Evolutionary conservation across 495 filamentous ascomycete genomes (phyloP), one percentile per base, ranked within the genome.

Genomic region (Podospora tetraspora): DNA sequence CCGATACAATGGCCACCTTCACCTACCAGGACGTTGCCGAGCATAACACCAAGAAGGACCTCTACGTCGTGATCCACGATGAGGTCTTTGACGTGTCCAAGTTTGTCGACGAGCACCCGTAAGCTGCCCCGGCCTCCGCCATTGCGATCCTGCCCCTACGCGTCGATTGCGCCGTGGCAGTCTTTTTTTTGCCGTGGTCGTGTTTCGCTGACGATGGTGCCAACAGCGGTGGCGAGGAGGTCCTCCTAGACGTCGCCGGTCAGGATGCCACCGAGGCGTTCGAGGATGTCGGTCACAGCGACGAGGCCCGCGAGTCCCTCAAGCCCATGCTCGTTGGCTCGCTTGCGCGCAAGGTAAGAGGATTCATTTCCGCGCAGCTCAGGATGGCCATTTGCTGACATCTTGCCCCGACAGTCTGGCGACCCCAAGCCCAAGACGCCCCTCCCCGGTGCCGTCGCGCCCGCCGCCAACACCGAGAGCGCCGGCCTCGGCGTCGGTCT

Each of bases 61-160:
- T 97, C 61, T 96, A 86, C 82, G 71, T 97, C 70, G 90, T 97
- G 66, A 86, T 98, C 74, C 92, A 98, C 84, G 94, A 97, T 80
- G 94, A 96, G 84, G 90, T 99, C 80, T 99, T 97, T 87, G 89
- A 97, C 78, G 78, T 84, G 72, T 85, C 86, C 70, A 91, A 86
- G 76, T 99, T 99, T 82, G 84, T 98, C 67, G 94, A 98, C 78
- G 96, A 99, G 88, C 96, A 99, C 83, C 96, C 96, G 94, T 99
- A 92, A 80, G 95, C 94, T 16, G 21, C 16, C 66, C 34, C 29
- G 37, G 25, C 25, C 25, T 25, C 25, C 25, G 2, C 25, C 25
- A 3, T 12, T 12, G 24, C 59, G 24, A 25, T 29, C 52, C 59
- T n/a, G 25, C 23, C 56, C 43, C 3, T 64, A 1, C 60, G 12